phyloP scores from a whole-genome alignment of 106 monocot genomes.

The Apostasia shenzhenica region DNA sequence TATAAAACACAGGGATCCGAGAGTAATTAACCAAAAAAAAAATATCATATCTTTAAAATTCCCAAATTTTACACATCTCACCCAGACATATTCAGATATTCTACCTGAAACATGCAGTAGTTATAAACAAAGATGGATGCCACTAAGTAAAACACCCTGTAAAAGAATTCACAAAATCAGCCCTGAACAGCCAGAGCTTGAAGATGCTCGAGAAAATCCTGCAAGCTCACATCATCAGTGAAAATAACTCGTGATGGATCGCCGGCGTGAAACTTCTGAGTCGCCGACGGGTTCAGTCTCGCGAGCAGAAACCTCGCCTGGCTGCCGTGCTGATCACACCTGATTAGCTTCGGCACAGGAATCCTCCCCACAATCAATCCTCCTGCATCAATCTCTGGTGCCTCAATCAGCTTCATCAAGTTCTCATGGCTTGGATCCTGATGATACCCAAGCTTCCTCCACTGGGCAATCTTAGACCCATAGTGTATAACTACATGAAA shows the following conservation, averaged over 20 bases:
- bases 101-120: no score
- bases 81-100: no score
- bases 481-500: slow-evolving; percentile 89
- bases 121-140: no score
- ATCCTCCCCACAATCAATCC: slow-evolving; percentile 52
- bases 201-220: slow-evolving; percentile 86
- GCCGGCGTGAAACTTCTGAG: slow-evolving; percentile 44
- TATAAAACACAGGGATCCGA: no score
- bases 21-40: no score
- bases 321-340: slow-evolving; percentile 90
- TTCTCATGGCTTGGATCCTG: slow-evolving; percentile 77
- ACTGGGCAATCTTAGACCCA: slow-evolving; percentile 79
- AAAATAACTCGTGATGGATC: slow-evolving; percentile 75
- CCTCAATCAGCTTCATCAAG: slow-evolving; percentile 78
- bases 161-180: slow-evolving; percentile 13
- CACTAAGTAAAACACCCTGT: no score
- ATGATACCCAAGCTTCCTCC: slow-evolving; percentile 68
- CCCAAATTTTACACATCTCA: no score
- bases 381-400: slow-evolving; percentile 68
- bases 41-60: no score
- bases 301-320: slow-evolving; percentile 92
- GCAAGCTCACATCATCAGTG: slow-evolving; percentile 92
- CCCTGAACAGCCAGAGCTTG: slow-evolving; percentile 87
- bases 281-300: slow-evolving; percentile 78
- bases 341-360: slow-evolving; percentile 74